A percentile compares a stretch with the other conserved stretches of the same genome.
phyloP scores from a whole-genome alignment of 169 alveolate species.

The Plasmodium reichenowi region DNA sequence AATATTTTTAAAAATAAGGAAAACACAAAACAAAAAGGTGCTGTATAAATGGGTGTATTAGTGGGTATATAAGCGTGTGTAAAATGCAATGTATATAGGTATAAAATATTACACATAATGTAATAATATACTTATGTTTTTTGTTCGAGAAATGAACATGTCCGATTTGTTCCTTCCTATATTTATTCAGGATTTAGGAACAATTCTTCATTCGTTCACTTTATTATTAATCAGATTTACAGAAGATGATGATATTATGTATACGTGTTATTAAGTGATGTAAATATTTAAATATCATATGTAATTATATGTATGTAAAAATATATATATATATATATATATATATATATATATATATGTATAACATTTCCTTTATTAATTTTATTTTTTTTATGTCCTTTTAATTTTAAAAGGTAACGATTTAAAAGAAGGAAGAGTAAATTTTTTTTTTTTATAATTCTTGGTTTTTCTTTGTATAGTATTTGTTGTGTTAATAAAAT shows the following conservation, averaged over 20 bases:
- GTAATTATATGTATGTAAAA: no score
- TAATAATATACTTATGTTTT: no score
- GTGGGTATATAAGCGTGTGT: no score
- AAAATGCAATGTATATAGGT: no score
- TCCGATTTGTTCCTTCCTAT: constrained; percentile 76
- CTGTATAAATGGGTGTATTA: no score
- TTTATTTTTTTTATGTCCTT: constrained; percentile 9
- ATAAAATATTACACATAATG: no score
- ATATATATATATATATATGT: no score
- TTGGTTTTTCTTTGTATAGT: constrained; percentile 27
- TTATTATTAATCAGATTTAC: neutral
- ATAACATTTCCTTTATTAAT: no score
- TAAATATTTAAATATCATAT: no score
- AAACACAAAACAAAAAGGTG: constrained; percentile 1
- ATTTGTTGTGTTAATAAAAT: constrained; percentile 28
- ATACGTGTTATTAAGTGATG: neutral
- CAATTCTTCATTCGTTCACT: constrained; percentile 75
- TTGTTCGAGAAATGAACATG: constrained; percentile 26
- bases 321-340: no score
- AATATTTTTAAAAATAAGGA: neutral
- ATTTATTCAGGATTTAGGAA: constrained; percentile 49
- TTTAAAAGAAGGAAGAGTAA: constrained; percentile 10
- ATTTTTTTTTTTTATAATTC: neutral
- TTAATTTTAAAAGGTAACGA: constrained; percentile 18
- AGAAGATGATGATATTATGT: constrained; percentile 19